Evolutionary conservation across 1,284 basidiomycete genomes (phyloP), one percentile per base, ranked within the genome.

Genomic region (Boletus smithii): DNA sequence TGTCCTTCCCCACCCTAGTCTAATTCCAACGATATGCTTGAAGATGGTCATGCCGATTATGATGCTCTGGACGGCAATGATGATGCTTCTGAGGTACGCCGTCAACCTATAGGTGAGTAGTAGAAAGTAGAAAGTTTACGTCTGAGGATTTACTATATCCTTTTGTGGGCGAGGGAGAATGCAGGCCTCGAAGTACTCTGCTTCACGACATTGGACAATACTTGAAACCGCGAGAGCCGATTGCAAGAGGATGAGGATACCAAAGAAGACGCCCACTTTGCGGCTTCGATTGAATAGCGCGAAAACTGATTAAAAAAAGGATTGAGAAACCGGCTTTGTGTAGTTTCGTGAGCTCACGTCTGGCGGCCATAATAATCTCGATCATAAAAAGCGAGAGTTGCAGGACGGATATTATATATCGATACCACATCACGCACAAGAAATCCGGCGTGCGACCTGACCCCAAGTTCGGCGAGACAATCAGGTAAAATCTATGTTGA

Each of bases 271-370:
- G 29, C 30, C 42, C 11, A 44, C 34, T 42, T 33, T 56, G 18
- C 48, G 49, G 33, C 20, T 65, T 17, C 42, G 51, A 35, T 62
- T 58, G 33, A 61, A 66, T 4, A 65, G 29, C 3, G 57, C 56
- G 36, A 42, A 61, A 18, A 62, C 62, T 65, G 22, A 16, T 33
- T 9, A 7, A 34, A 39, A 31, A 31, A 26, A 4, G 16, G 4
- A 18, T 10, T 39, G 14, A 14, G 26, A 41, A 27, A 6, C 5
- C 0, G 1, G 6, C 1, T 22, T 9, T n/a, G 13, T 20, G 9
- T 26, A 20, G 7, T 27, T n/a, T n/a, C 10, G 0, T 5, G n/a
- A n/a, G 8, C 62, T 44, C 5, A 63, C 64, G 48, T 51, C 61
- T 48, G 5, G 30, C 13, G 10, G 49, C 50, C 41, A 61, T 43